Base-by-base conservation (phyloP, 768 basidiomycete species). In the Floccularia luteovirens region DNA sequence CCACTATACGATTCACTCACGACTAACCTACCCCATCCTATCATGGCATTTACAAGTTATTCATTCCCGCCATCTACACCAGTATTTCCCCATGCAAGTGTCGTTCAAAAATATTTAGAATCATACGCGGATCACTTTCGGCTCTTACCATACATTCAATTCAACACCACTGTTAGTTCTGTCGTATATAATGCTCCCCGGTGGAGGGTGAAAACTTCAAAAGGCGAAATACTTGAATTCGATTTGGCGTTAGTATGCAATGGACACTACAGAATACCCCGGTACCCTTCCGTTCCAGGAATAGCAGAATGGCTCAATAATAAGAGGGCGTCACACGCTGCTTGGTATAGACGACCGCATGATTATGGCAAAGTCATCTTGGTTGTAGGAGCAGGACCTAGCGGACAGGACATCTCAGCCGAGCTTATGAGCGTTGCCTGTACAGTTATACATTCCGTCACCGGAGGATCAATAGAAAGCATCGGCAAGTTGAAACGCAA, bases 1-100 rank as follows among this genome's bases (percentile, higher is more conserved):
- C 77, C 89, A 1, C 51, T 88, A 6, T 91, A 91, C 50, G 82
- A 90, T 50, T 81, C 82, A 0, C 63, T 91, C 10, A 82, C 81
- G n/a, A 82, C 88, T 1, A 90, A 90, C 49, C 54, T 91, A 3
- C 84, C 89, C 0, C 83, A 90, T 47, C 82, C 82, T 1, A 43
- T 80, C 36, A 90, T 91, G 89, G 72, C 73, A 2, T 90, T 67
- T 48, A 62, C 69, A 1, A 70, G 69, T 33, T 78, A 74, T 50
- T 51, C 67, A 1, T 90, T 89, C 50, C 84, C 84, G 0, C 79
- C 83, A 0, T 75, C 72, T 2, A 89, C 87, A 0, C 69, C 79
- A 1, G 63, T 89, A 20, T 91, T 72, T 55, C 88, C 89, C 0
- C 50, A 48, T 4, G 84, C 86, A 2, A 47, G 65, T 0, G 60